Conservation (phyloP, 192 early-diverging fungal genomes). For the Spizellomyces punctatus region DNA sequence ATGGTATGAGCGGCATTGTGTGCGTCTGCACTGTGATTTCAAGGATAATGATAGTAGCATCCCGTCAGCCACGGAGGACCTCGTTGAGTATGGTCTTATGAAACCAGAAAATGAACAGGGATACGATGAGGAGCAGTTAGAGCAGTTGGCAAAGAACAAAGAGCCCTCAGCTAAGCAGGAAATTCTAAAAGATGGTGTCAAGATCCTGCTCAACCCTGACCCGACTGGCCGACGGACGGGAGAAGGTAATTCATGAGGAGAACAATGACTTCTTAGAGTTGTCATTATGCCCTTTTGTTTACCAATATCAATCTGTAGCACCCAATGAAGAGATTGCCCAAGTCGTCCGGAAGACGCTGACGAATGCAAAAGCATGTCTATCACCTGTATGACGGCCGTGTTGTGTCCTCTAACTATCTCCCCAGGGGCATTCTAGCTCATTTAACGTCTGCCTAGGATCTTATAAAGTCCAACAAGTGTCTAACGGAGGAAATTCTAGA, state of each 20-base stretch:
- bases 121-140: slow-evolving; percentile 59
- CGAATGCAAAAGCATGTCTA: slow-evolving; percentile 40
- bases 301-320: slow-evolving; percentile 28
- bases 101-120: slow-evolving; percentile 60
- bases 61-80: slow-evolving; percentile 49
- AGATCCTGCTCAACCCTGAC: slow-evolving; percentile 49
- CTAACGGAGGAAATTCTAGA: slow-evolving; percentile 34
- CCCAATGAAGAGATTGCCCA: slow-evolving; percentile 42
- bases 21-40: not conserved
- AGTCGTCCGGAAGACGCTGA: slow-evolving; percentile 44
- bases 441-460: slow-evolving; percentile 30
- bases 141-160: slow-evolving; percentile 43
- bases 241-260: slow-evolving; percentile 42
- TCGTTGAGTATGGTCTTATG: slow-evolving; percentile 51
- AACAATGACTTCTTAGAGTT: not conserved
- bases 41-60: not conserved
- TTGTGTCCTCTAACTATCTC: not conserved
- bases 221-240: slow-evolving; percentile 60
- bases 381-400: slow-evolving; percentile 15
- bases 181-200: slow-evolving; percentile 42
- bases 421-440: not conserved
- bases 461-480: slow-evolving; percentile 40
- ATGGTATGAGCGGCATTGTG: slow-evolving; percentile 35
- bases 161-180: slow-evolving; percentile 17
- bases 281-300: not conserved